phyloP scores from a whole-genome alignment of 345 rosid genomes.

The Orychophragmus violaceus region DNA sequence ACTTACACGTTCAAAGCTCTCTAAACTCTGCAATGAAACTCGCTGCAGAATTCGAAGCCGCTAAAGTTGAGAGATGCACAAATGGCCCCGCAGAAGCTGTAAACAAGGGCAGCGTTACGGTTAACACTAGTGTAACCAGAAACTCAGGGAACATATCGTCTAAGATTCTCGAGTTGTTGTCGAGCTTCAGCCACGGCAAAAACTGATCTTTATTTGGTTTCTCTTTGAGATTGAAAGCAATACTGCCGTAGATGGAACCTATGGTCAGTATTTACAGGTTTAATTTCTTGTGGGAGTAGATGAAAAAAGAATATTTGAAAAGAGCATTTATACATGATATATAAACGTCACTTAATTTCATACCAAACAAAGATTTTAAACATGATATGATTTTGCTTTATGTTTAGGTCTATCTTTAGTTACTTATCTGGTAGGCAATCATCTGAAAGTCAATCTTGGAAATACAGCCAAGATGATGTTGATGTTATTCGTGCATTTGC shows the following conservation, averaged over 20 bases:
- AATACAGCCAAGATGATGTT: conserved; percentile 74
- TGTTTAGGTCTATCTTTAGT: conserved; percentile 63
- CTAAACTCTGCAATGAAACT: conserved; percentile 51
- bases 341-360: too few species aligned
- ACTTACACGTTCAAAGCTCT: conserved; percentile 37
- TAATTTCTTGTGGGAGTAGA: background rate
- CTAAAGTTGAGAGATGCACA: conserved; percentile 28
- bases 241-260: too few species aligned
- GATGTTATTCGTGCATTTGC: conserved; percentile 89
- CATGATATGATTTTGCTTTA: conserved; percentile 26
- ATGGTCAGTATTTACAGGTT: background rate
- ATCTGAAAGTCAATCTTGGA: conserved; percentile 53
- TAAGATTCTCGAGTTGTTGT: conserved; percentile 53
- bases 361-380: too few species aligned
- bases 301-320: too few species aligned
- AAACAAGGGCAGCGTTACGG: conserved; percentile 14
- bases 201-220: background rate
- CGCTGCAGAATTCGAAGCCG: conserved; percentile 55
- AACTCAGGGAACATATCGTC: conserved; percentile 35
- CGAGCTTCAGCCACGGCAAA: conserved; percentile 25
- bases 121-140: background rate
- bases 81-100: conserved; percentile 6
- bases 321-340: too few species aligned
- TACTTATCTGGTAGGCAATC: conserved; percentile 82
- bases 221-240: background rate